A percentile compares a stretch with the other conserved stretches of the same genome.
phyloP scores from a whole-genome alignment of 2,329 filamentous ascomycete genomes.

The Aspergillus spinulosporus region DNA sequence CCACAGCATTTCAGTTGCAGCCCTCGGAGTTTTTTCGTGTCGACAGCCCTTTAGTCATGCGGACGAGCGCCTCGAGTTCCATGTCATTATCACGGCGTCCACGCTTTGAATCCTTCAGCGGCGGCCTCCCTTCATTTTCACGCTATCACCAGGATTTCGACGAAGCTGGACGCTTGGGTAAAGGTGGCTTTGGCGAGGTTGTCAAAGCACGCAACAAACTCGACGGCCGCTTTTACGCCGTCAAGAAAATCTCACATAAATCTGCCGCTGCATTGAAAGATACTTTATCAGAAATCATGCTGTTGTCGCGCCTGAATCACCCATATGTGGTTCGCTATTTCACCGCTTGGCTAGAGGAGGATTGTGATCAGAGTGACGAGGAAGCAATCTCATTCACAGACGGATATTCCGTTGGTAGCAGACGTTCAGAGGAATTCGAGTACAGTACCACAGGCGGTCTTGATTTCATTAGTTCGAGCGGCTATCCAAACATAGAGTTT shows the following conservation, averaged over 20 bases:
- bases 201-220: conserved; percentile 93
- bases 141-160: conserved; percentile 88
- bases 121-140: conserved; percentile 58
- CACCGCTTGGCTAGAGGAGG: conserved; percentile 88
- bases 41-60: conserved; percentile 40
- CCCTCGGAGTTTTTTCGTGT: conserved; percentile 53
- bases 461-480: conserved; percentile 90
- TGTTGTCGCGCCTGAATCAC: conserved; percentile 90
- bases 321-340: conserved; percentile 88
- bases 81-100: conserved; percentile 51
- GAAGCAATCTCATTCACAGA: conserved; percentile 53
- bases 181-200: conserved; percentile 93
- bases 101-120: conserved; percentile 62
- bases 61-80: conserved; percentile 46
- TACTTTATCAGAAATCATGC: conserved; percentile 80
- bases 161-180: conserved; percentile 83
- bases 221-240: conserved; percentile 88
- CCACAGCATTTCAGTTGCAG: conserved; percentile 73
- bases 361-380: conserved; percentile 43
- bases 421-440: conserved; percentile 50
- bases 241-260: conserved; percentile 91
- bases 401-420: conserved; percentile 49
- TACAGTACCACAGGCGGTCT: conserved; percentile 77
- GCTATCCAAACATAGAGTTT: conserved; percentile 75
- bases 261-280: conserved; percentile 62